These are phyloP conservation scores for Ceratocystis huliohia DNA, from an alignment of 2,329 filamentous ascomycete species.

Conservation along the genomic window DNA sequence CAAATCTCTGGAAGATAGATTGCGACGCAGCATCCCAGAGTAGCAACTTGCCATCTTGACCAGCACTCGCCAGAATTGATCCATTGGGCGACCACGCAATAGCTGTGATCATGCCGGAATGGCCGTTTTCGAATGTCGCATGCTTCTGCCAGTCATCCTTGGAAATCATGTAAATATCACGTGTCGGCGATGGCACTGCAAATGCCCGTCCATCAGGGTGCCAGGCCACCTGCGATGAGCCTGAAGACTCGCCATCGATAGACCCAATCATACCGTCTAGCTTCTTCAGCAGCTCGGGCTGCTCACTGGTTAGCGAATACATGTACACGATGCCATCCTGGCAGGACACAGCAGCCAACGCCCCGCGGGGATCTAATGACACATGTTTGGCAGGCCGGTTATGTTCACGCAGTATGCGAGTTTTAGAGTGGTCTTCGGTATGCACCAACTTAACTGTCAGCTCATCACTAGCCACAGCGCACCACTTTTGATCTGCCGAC, in stretches of 20 bases:
- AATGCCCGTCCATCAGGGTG: conserved; percentile 91
- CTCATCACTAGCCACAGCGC: conserved; percentile 93
- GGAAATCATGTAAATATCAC: conserved; percentile 79
- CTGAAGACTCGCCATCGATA: conserved; percentile 51
- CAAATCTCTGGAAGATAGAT: conserved; percentile 61
- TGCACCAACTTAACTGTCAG: conserved; percentile 81
- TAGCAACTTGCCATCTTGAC: conserved; percentile 54
- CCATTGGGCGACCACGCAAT: conserved; percentile 92
- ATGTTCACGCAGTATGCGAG: conserved; percentile 73
- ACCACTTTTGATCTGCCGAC: conserved; percentile 72
- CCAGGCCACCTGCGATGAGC: conserved; percentile 65
- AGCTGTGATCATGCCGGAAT: conserved; percentile 73
- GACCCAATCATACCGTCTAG: conserved; percentile 75
- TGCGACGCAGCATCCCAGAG: conserved; percentile 89
- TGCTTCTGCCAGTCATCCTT: conserved; percentile 82
- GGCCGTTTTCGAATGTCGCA: conserved; percentile 62
- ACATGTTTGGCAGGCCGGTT: conserved; percentile 81
- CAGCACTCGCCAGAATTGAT: conserved; percentile 63
- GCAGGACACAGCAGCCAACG: conserved; percentile 66
- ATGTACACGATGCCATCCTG: conserved; percentile 83
- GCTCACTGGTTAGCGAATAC: conserved; percentile 66
- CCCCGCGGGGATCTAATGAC: conserved; percentile 70
- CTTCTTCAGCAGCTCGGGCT: conserved; percentile 69
- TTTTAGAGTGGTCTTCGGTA: conserved; percentile 60
- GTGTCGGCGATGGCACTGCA: conserved; percentile 67